These are phyloP conservation scores for Cyanodermella asteris DNA, from an alignment of 2,329 filamentous ascomycete species.

Conservation along the genomic window DNA sequence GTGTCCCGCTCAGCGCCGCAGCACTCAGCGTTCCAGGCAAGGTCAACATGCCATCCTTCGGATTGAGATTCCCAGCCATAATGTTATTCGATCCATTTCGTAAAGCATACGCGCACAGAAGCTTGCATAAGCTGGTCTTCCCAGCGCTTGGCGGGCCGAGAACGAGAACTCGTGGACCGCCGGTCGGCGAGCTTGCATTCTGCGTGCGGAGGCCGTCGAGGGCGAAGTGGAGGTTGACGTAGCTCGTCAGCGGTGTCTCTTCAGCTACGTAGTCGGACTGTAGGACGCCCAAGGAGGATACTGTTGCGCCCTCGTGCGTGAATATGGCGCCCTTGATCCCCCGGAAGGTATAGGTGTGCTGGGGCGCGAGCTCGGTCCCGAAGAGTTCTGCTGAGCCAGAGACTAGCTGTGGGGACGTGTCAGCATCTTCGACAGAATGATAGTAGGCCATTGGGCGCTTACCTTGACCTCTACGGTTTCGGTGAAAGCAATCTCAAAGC, in stretches of 20 bases:
- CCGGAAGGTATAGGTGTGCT: conserved; percentile 58
- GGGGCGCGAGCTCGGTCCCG: conserved; percentile 73
- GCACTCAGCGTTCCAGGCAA: conserved; percentile 68
- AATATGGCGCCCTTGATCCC: conserved; percentile 72
- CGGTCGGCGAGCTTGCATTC: conserved; percentile 25
- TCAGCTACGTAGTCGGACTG: conserved; percentile 48
- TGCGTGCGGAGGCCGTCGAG: conserved; percentile 50
- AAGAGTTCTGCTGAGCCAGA: conserved; percentile 80
- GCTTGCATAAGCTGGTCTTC: conserved; percentile 63
- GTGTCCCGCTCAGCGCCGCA: conserved; percentile 63
- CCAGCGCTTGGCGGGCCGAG: conserved; percentile 58
- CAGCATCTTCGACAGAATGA: background rate
- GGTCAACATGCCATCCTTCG: conserved; percentile 55
- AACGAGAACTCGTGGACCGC: conserved; percentile 66
- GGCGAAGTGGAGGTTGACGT: conserved; percentile 73
- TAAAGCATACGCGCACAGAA: conserved; percentile 58
- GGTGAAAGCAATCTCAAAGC: conserved; percentile 46
- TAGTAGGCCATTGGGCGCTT: conserved; percentile 4
- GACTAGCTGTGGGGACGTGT: conserved; percentile 31
- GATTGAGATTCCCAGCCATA: conserved; percentile 61
- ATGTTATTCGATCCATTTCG: conserved; percentile 53
- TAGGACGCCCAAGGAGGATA: conserved; percentile 56
- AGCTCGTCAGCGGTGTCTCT: conserved; percentile 60
- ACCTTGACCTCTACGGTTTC: conserved; percentile 32
- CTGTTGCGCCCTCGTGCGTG: conserved; percentile 73